Conservation (phyloP, 495 filamentous ascomycete genomes). For the Lasiosphaeria ovina region DNA sequence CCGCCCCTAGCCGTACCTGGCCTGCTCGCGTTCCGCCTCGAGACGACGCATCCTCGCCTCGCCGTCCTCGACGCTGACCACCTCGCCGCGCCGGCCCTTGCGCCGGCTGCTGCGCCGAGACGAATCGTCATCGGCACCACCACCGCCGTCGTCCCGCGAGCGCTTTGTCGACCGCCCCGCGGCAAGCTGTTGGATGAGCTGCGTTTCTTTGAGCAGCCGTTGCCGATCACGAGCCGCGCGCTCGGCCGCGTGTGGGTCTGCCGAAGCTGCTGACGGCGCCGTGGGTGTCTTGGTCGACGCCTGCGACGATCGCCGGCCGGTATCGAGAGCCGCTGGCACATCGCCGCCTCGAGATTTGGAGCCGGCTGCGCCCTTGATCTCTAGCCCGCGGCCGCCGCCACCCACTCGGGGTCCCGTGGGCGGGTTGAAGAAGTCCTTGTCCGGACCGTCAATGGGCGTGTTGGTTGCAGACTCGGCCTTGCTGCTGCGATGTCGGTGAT, state of each 20-base stretch:
- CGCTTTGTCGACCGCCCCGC: conserved; percentile 37
- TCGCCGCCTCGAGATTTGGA: conserved; percentile 21
- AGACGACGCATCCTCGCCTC: conserved; percentile 53
- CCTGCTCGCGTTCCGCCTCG: conserved; percentile 48
- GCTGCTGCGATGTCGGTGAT: conserved; percentile 48
- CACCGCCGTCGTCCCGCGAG: conserved; percentile 12
- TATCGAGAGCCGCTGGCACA: conserved; percentile 14
- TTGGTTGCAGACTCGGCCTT: conserved; percentile 34
- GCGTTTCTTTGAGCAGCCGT: conserved; percentile 72
- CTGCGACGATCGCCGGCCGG: conserved; percentile 35
- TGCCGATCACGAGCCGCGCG: conserved; percentile 75
- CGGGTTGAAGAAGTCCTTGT: conserved; percentile 30
- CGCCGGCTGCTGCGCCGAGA: conserved; percentile 41
- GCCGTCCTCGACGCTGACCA: conserved; percentile 38
- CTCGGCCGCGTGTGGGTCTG: conserved; percentile 71
- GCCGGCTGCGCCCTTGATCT: conserved; percentile 32
- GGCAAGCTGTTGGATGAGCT: conserved; percentile 61
- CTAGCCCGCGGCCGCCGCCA: conserved; percentile 34
- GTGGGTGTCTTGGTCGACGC: conserved; percentile 31
- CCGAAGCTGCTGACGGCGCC: conserved; percentile 31
- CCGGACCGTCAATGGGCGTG: conserved; percentile 1
- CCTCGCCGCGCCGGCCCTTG: conserved; percentile 44
- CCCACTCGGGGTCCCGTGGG: conserved; percentile 42
- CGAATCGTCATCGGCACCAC: conserved; percentile 17
- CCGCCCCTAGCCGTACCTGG: conserved; percentile 38